phyloP scores from a whole-genome alignment of 2,329 filamentous ascomycete genomes.

The Knufia petricola region DNA sequence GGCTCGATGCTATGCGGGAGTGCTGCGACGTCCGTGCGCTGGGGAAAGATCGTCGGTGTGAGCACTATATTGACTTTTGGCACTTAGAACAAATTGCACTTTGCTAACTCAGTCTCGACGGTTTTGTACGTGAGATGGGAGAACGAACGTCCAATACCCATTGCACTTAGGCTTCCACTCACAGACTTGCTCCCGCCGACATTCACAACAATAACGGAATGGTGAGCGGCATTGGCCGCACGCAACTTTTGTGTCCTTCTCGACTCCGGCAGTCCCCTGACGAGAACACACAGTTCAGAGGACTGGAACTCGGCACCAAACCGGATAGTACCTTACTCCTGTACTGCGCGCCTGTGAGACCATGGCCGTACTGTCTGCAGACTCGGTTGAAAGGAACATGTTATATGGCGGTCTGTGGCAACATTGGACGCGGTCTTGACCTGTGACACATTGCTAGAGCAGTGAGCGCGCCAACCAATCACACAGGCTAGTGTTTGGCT shows the following conservation, averaged over 20 bases:
- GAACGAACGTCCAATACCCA: constrained; percentile 2
- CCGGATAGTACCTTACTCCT: constrained; percentile 1
- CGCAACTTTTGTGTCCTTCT: constrained; percentile 3
- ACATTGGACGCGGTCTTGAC: constrained; percentile 1
- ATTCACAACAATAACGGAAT: constrained; percentile 3
- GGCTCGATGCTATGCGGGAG: constrained; percentile 1
- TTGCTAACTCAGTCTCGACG: neutral
- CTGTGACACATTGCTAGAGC: constrained; percentile 3
- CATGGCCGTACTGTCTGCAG: constrained; percentile 1
- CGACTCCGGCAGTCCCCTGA: constrained; percentile 1
- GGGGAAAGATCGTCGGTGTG: neutral
- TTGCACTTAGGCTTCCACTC: constrained; percentile 2
- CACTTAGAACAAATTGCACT: constrained; percentile 4
- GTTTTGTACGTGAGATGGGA: constrained; percentile 2
- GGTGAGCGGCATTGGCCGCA: constrained; percentile 1
- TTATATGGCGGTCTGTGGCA: constrained; percentile 2
- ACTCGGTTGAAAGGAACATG: constrained; percentile 2
- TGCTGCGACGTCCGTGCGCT: constrained; percentile 1
- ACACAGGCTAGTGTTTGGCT: constrained; percentile 2
- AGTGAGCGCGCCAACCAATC: constrained; percentile 3
- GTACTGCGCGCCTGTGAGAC: constrained; percentile 3
- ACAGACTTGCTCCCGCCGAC: constrained; percentile 3
- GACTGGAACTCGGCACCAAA: constrained; percentile 2
- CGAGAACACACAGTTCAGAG: constrained; percentile 1
- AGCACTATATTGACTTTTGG: constrained; percentile 4